A percentile compares a stretch with the other conserved stretches of the same genome.
These are phyloP conservation scores for Canariomyces notabilis DNA, from an alignment of 2,329 filamentous ascomycete species.

Conservation along the genomic window DNA sequence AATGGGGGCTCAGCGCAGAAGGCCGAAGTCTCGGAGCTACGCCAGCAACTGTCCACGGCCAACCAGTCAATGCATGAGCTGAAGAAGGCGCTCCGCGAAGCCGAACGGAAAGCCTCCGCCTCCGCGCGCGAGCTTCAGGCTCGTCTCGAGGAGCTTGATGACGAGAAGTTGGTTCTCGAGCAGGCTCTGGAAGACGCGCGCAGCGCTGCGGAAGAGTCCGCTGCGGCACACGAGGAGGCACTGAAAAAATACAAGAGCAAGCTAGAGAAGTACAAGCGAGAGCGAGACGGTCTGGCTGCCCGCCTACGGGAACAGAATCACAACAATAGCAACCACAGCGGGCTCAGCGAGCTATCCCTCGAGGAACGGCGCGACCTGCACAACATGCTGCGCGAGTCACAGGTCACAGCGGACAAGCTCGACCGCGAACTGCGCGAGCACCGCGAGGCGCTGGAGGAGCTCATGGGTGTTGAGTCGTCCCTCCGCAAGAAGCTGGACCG, in stretches of 20 bases:
- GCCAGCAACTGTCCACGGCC: slow-evolving; percentile 55
- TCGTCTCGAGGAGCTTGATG: slow-evolving; percentile 53
- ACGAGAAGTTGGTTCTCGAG: slow-evolving; percentile 54
- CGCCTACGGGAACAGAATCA: slow-evolving; percentile 31
- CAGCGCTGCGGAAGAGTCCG: slow-evolving; percentile 45
- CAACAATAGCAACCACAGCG: slow-evolving; percentile 27
- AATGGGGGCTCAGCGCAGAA: slow-evolving; percentile 48
- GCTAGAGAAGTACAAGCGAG: slow-evolving; percentile 47
- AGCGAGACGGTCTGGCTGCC: slow-evolving; percentile 38
- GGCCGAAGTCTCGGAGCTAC: slow-evolving; percentile 53
- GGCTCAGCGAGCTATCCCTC: slow-evolving; percentile 38
- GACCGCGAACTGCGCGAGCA: slow-evolving; percentile 67
- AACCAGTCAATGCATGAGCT: slow-evolving; percentile 56
- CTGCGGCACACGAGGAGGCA: slow-evolving; percentile 39
- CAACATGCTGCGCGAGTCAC: slow-evolving; percentile 55
- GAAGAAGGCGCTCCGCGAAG: slow-evolving; percentile 45
- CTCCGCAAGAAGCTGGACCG: slow-evolving; percentile 65
- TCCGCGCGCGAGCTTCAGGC: slow-evolving; percentile 45
- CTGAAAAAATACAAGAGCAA: slow-evolving; percentile 43
- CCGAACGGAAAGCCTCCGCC: slow-evolving; percentile 42
- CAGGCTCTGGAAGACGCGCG: slow-evolving; percentile 53
- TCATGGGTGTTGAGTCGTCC: slow-evolving; percentile 52
- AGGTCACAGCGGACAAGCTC: slow-evolving; percentile 62
- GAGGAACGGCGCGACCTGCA: slow-evolving; percentile 58
- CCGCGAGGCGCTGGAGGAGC: slow-evolving; percentile 57